Conservation (phyloP, 2,329 filamentous ascomycete species). For the Rutstroemia sp. region DNA sequence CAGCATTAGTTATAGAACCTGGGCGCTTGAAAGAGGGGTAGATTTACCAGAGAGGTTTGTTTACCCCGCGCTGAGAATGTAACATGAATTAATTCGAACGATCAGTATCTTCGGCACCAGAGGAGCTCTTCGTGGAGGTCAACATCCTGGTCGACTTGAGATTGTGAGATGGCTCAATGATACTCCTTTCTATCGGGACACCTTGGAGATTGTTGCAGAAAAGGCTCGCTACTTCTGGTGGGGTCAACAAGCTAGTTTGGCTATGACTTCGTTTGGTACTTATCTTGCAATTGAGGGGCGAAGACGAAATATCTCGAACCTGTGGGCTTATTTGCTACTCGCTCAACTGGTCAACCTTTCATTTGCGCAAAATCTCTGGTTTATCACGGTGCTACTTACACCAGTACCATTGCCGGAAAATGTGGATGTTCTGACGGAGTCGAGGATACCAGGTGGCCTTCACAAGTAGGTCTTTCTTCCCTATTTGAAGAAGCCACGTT, state of each 20-base stretch:
- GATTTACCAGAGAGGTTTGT: constrained; percentile 33
- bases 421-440: constrained; percentile 18
- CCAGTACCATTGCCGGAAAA: constrained; percentile 38
- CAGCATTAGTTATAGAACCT: constrained; percentile 41
- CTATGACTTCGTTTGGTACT: constrained; percentile 46
- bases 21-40: constrained; percentile 37
- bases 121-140: constrained; percentile 25
- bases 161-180: constrained; percentile 25
- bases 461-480: neutral
- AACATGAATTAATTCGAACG: constrained; percentile 11
- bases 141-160: constrained; percentile 27
- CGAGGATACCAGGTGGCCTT: neutral
- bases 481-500: neutral
- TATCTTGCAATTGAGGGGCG: constrained; percentile 53
- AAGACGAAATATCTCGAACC: constrained; percentile 45
- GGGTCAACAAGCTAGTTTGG: constrained; percentile 52
- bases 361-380: constrained; percentile 58
- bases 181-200: constrained; percentile 22
- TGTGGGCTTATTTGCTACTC: constrained; percentile 51
- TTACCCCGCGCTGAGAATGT: constrained; percentile 1
- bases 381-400: constrained; percentile 48
- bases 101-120: constrained; percentile 26
- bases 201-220: constrained; percentile 47
- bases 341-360: constrained; percentile 52
- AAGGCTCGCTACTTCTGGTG: constrained; percentile 52